A percentile compares a stretch with the other conserved stretches of the same genome.
Evolutionary conservation across 2,329 filamentous ascomycete genomes (phyloP).

Genomic region (Didymella arachidicola): DNA sequence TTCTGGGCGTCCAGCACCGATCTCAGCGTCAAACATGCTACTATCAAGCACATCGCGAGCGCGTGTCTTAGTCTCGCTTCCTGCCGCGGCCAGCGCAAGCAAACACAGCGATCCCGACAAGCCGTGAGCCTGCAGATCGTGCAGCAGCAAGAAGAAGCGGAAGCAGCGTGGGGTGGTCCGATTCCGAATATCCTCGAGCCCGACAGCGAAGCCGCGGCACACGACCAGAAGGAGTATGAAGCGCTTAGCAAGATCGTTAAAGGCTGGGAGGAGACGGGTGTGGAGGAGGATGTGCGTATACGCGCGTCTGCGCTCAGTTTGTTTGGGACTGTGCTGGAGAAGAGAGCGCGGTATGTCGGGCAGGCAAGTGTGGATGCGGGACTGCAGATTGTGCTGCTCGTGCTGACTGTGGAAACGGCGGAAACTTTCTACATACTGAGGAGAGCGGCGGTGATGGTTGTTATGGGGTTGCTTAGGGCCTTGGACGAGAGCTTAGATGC

Average conservation of each 20-base stretch:
- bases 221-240: conserved; percentile 51
- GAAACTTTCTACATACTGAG: conserved; percentile 70
- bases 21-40: not conserved
- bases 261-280: conserved; percentile 72
- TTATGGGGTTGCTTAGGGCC: conserved; percentile 68
- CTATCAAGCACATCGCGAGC: conserved; percentile 56
- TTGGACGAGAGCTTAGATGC: conserved; percentile 61
- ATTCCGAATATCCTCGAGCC: conserved; percentile 49
- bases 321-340: conserved; percentile 66
- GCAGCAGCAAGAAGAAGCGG: conserved; percentile 59
- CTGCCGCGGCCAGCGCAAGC: conserved; percentile 67
- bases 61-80: conserved; percentile 70
- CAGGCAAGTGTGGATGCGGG: conserved; percentile 52
- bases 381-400: conserved; percentile 69
- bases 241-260: conserved; percentile 66
- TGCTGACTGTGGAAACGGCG: conserved; percentile 69
- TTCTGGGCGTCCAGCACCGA: conserved; percentile 27
- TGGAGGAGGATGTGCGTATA: conserved; percentile 72
- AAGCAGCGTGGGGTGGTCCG: conserved; percentile 64
- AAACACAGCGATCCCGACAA: conserved; percentile 66
- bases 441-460: conserved; percentile 69
- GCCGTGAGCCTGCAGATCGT: conserved; percentile 59
- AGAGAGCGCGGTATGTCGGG: conserved; percentile 57
- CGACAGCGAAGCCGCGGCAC: conserved; percentile 30
- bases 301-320: conserved; percentile 74